A percentile compares a stretch with the other conserved stretches of the same genome.
These are phyloP conservation scores for Oryza meridionalis DNA, from an alignment of 176 grass and related monocot genomes.

Conservation along the genomic window DNA sequence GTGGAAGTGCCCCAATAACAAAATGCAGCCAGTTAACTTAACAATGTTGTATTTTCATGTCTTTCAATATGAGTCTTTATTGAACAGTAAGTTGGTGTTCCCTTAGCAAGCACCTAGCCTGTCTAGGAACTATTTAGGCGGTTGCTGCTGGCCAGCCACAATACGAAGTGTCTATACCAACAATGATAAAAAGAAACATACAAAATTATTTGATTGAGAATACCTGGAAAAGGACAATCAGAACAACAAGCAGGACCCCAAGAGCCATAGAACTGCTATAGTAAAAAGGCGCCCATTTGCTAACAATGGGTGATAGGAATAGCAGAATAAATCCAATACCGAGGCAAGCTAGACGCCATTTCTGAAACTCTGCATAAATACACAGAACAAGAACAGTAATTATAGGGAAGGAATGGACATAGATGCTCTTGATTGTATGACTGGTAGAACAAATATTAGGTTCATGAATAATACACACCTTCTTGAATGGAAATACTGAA, in stretches of 20 bases:
- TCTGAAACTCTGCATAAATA: slow-evolving; percentile 76
- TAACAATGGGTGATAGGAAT: slow-evolving; percentile 74
- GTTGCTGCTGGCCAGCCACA: neutral
- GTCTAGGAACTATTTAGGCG: neutral
- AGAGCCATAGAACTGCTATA: slow-evolving; percentile 97
- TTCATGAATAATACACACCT: slow-evolving; percentile 52
- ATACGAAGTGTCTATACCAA: neutral
- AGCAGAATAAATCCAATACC: slow-evolving; percentile 77
- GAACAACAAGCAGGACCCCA: slow-evolving; percentile 80
- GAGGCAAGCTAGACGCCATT: slow-evolving; percentile 83
- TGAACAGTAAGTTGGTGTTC: neutral
- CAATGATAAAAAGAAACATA: slow-evolving; percentile 10
- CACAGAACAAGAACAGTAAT: slow-evolving; percentile 15
- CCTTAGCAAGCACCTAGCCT: neutral
- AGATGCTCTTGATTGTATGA: slow-evolving; percentile 19
- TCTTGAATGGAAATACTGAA: slow-evolving; percentile 79
- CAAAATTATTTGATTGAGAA: slow-evolving; percentile 10
- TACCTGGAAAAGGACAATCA: slow-evolving; percentile 96
- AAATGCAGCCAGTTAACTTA: slow-evolving; percentile 7
- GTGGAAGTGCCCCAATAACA: neutral
- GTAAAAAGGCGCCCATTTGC: slow-evolving; percentile 92
- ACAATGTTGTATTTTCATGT: neutral
- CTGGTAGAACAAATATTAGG: neutral
- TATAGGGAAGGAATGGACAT: slow-evolving; percentile 22
- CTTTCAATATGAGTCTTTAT: neutral